Conservation (phyloP, 2,329 filamentous ascomycete species). For the Trichophyton simii region DNA sequence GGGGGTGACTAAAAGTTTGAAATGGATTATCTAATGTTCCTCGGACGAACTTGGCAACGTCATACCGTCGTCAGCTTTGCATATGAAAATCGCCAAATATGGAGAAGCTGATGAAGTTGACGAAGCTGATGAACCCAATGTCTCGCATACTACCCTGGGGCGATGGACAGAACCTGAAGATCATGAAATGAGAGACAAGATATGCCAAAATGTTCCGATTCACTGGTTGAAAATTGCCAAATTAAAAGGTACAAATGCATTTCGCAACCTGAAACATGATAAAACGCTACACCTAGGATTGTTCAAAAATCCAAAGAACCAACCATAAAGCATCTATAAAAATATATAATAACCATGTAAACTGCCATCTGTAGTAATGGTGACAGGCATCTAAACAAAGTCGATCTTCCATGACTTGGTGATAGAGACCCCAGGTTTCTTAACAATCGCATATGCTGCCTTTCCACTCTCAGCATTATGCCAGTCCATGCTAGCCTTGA, state of each 20-base stretch:
- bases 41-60: not conserved
- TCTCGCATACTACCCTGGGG: no score
- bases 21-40: not conserved
- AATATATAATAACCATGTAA: not conserved
- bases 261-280: not conserved
- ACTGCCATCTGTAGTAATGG: not conserved
- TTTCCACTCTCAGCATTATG: constrained; percentile 40
- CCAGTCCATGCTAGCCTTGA: constrained; percentile 49
- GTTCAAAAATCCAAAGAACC: not conserved
- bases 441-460: constrained; percentile 51
- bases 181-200: not conserved
- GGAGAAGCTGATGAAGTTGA: no score
- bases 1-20: not conserved
- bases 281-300: not conserved
- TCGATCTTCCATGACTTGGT: constrained; percentile 52
- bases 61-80: not conserved
- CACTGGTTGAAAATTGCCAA: not conserved
- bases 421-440: constrained; percentile 50
- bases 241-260: not conserved
- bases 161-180: no score
- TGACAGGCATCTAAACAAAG: constrained; percentile 27
- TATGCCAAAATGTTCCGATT: not conserved
- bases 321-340: not conserved
- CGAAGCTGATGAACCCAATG: no score
- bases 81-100: not conserved